phyloP scores from a whole-genome alignment of 164 flowering plant species.

The Piper longum region DNA sequence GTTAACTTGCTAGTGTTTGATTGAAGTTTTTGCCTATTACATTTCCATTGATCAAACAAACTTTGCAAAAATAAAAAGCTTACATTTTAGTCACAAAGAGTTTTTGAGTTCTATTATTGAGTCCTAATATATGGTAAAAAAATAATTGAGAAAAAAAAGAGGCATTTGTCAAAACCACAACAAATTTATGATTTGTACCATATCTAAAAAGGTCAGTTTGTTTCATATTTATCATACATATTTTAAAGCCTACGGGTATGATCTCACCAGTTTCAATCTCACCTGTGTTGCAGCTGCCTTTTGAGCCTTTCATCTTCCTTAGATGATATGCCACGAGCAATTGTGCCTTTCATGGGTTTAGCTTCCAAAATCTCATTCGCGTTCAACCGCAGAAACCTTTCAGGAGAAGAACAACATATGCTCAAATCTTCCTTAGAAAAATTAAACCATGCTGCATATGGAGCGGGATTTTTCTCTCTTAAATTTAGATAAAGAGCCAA shows the following conservation, averaged over 20 bases:
- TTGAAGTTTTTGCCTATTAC: too few species aligned
- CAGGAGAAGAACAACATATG: conserved; percentile 93
- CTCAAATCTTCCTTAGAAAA: conserved; percentile 53
- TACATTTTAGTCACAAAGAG: too few species aligned
- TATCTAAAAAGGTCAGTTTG: too few species aligned
- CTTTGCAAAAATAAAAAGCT: too few species aligned
- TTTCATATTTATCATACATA: neutral
- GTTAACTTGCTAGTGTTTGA: too few species aligned
- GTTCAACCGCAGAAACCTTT: conserved; percentile 73
- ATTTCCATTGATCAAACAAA: too few species aligned
- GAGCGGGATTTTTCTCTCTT: conserved; percentile 81
- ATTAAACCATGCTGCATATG: conserved; percentile 97
- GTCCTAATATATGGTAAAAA: too few species aligned
- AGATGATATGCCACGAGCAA: conserved; percentile 59
- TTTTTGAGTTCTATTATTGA: too few species aligned
- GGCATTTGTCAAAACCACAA: too few species aligned
- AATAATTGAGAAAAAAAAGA: too few species aligned
- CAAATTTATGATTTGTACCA: too few species aligned
- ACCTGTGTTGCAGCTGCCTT: conserved; percentile 66
- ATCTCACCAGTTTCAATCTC: neutral
- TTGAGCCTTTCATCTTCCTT: conserved; percentile 62
- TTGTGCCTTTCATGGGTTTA: conserved; percentile 96
- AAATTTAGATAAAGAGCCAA: conserved; percentile 62
- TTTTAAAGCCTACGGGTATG: neutral
- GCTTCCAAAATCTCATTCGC: conserved; percentile 66